Conservation (phyloP, 352 stramenopile species). For the Phytophthora multivora region DNA sequence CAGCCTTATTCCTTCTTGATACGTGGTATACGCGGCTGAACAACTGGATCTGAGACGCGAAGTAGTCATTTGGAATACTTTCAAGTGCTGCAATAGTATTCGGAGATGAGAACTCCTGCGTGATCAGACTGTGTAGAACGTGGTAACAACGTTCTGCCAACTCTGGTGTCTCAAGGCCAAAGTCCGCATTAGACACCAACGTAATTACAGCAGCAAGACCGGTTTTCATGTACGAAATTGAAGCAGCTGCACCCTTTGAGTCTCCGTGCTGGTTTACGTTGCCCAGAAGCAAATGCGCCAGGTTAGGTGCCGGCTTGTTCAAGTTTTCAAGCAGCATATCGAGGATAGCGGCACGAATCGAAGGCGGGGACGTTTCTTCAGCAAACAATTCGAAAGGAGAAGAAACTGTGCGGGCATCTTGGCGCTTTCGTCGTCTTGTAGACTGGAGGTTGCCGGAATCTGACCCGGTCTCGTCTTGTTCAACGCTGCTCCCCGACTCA, state of each 20-base stretch:
- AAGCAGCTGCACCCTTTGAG: constrained; percentile 25
- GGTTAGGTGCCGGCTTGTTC: constrained; percentile 72
- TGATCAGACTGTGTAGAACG: constrained; percentile 65
- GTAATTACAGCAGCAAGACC: constrained; percentile 72
- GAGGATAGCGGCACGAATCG: constrained; percentile 70
- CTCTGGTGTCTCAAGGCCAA: constrained; percentile 66
- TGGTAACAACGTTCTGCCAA: constrained; percentile 71
- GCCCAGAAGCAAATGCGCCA: constrained; percentile 75
- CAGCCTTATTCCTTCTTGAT: constrained; percentile 38
- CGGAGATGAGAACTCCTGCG: constrained; percentile 70
- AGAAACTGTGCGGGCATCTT: constrained; percentile 50
- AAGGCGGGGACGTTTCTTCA: constrained; percentile 41
- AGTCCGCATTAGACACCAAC: constrained; percentile 75
- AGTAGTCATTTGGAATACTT: constrained; percentile 66
- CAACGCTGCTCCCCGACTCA: constrained; percentile 19
- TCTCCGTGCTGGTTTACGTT: constrained; percentile 48
- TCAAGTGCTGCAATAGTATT: constrained; percentile 61
- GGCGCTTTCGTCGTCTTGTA: constrained; percentile 45
- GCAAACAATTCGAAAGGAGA: constrained; percentile 54
- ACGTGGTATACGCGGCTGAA: constrained; percentile 59
- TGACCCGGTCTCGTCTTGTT: constrained; percentile 25
- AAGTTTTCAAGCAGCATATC: constrained; percentile 84
- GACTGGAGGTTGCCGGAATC: constrained; percentile 39
- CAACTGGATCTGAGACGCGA: constrained; percentile 66
- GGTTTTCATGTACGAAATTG: constrained; percentile 49